A percentile compares a stretch with the other conserved stretches of the same genome.
phyloP scores from a whole-genome alignment of 768 basidiomycete genomes.

The Leucosporidium yakuticum region DNA sequence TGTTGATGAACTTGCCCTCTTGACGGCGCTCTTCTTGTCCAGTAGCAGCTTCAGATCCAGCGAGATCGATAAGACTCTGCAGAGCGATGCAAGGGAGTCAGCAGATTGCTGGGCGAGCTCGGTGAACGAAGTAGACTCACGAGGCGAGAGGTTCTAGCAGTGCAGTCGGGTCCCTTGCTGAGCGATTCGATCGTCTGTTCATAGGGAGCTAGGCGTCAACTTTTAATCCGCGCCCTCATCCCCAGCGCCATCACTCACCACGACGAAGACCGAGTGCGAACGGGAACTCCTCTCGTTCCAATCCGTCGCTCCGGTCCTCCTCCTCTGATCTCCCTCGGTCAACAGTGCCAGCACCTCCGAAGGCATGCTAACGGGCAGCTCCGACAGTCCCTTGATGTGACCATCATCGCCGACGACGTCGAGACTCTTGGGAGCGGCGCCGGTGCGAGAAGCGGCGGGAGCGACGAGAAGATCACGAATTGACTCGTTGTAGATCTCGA shows the following conservation, averaged over 20 bases:
- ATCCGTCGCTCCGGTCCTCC: slow-evolving; percentile 91
- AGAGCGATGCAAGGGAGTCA: not conserved
- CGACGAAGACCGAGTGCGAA: slow-evolving; percentile 87
- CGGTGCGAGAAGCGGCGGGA: not conserved
- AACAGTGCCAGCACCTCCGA: slow-evolving; percentile 80
- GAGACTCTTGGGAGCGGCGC: slow-evolving; percentile 50
- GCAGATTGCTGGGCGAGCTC: not conserved
- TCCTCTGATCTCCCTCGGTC: slow-evolving; percentile 73
- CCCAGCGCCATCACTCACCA: slow-evolving; percentile 51
- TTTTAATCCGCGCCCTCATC: too few relatives aligned
- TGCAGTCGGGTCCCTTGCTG: slow-evolving; percentile 49
- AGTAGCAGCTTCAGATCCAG: slow-evolving; percentile 93
- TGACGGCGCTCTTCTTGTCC: slow-evolving; percentile 91
- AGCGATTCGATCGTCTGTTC: slow-evolving; percentile 29
- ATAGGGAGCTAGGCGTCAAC: not conserved
- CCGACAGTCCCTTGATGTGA: slow-evolving; percentile 67
- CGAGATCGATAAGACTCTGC: slow-evolving; percentile 88
- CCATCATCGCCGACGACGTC: slow-evolving; percentile 56
- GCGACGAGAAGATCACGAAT: slow-evolving; percentile 42
- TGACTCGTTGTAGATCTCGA: slow-evolving; percentile 85
- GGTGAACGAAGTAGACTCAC: slow-evolving; percentile 11
- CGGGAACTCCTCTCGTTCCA: slow-evolving; percentile 96
- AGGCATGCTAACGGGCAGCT: slow-evolving; percentile 88
- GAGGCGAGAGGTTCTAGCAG: slow-evolving; percentile 63
- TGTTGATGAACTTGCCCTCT: slow-evolving; percentile 94